Evolutionary conservation across 2,329 filamentous ascomycete species (phyloP).

Genomic region (Aureobasidium mangrovei): DNA sequence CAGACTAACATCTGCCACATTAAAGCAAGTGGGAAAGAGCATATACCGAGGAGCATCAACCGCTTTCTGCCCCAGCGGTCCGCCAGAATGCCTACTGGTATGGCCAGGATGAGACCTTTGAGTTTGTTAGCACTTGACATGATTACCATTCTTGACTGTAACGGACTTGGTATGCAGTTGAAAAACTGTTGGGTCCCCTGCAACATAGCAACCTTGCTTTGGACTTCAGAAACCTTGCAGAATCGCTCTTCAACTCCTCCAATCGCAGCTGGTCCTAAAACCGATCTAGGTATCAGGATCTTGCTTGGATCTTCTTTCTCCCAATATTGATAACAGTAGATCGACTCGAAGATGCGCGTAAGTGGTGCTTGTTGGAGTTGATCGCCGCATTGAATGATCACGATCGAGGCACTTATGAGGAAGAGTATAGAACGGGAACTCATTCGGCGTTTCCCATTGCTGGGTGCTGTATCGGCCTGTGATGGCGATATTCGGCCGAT

Average conservation of each 20-base stretch:
- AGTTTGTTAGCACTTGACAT: neutral
- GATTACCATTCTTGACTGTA: constrained; percentile 9
- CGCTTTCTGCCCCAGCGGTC: constrained; percentile 29
- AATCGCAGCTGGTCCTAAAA: constrained; percentile 25
- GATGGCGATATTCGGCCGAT: neutral
- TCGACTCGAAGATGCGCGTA: constrained; percentile 45
- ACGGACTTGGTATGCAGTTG: constrained; percentile 39
- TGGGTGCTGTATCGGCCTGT: neutral
- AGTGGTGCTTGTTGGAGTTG: constrained; percentile 33
- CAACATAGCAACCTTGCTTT: constrained; percentile 45
- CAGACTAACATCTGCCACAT: constrained; percentile 27
- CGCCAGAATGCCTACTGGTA: constrained; percentile 29
- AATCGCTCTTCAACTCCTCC: constrained; percentile 31
- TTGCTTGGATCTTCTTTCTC: constrained; percentile 31
- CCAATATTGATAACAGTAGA: constrained; percentile 45
- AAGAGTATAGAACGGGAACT: constrained; percentile 17
- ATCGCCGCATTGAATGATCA: constrained; percentile 38
- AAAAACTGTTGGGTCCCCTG: constrained; percentile 40
- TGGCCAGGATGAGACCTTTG: constrained; percentile 23
- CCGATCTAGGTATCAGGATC: constrained; percentile 20
- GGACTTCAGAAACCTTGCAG: constrained; percentile 44
- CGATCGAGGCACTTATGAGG: constrained; percentile 30
- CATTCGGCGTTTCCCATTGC: neutral
- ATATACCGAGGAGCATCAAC: constrained; percentile 22
- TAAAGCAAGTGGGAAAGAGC: constrained; percentile 19